phyloP scores from a whole-genome alignment of 2,329 filamentous ascomycete genomes.

The Orbilia javanica region DNA sequence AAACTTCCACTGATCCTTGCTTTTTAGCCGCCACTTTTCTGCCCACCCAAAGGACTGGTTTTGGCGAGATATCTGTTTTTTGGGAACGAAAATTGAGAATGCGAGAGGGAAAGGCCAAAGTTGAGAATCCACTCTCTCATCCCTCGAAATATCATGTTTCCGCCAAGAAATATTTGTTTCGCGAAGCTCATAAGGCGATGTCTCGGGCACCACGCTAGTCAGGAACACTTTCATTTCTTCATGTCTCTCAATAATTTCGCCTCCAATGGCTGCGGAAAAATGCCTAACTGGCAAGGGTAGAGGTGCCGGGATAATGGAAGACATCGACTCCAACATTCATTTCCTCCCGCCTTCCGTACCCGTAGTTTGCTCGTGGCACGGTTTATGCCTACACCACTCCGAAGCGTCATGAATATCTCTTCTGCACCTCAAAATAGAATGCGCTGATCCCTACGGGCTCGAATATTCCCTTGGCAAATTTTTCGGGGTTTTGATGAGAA shows the following conservation, averaged over 20 bases:
- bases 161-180: conserved; percentile 46
- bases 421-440: conserved; percentile 13
- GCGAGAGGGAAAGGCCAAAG: neutral
- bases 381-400: neutral
- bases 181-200: conserved; percentile 28
- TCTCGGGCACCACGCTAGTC: conserved; percentile 34
- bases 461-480: conserved; percentile 11
- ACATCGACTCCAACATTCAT: conserved; percentile 27
- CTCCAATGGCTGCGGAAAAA: conserved; percentile 27
- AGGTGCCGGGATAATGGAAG: conserved; percentile 22
- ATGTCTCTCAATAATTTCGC: conserved; percentile 30
- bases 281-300: neutral
- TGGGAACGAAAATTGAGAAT: conserved; percentile 20
- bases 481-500: neutral
- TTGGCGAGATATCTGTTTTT: conserved; percentile 31
- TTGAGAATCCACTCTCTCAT: conserved; percentile 42
- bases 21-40: conserved; percentile 41
- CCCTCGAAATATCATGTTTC: conserved; percentile 42
- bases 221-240: conserved; percentile 43
- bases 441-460: neutral
- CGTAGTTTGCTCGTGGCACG: conserved; percentile 26
- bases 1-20: conserved; percentile 43
- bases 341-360: conserved; percentile 46
- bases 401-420: neutral
- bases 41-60: conserved; percentile 37